Evolutionary conservation across 2,329 filamentous ascomycete species (phyloP).

Genomic region (Arthrocladium fulminans): DNA sequence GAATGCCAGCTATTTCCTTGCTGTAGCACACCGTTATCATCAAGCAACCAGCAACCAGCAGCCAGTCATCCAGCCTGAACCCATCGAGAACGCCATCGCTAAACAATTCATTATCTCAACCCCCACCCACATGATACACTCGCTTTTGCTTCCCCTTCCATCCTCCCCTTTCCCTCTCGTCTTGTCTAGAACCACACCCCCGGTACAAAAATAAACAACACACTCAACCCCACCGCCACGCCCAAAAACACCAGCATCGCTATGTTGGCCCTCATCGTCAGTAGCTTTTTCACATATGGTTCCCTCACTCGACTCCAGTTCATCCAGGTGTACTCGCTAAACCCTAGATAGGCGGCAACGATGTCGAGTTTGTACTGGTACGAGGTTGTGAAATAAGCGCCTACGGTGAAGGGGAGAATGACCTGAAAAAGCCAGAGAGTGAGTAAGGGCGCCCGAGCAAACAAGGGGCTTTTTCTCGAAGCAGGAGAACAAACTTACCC

Average conservation of each 20-base stretch:
- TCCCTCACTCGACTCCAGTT: slow-evolving; percentile 81
- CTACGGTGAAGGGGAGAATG: slow-evolving; percentile 85
- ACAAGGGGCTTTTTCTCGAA: neutral
- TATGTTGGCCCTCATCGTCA: slow-evolving; percentile 74
- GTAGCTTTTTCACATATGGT: slow-evolving; percentile 77
- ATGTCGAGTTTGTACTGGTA: slow-evolving; percentile 96
- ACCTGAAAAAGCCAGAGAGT: slow-evolving; percentile 37
- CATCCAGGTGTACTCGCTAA: slow-evolving; percentile 95
- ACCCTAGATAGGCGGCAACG: slow-evolving; percentile 75
- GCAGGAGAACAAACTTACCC: slow-evolving; percentile 48
- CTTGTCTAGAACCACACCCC: slow-evolving; percentile 48
- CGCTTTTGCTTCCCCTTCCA: neutral
- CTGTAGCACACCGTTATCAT: neutral
- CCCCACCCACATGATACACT: too few relatives aligned
- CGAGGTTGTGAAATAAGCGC: slow-evolving; percentile 77
- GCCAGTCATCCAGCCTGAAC: neutral
- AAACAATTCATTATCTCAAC: neutral
- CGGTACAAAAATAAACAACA: slow-evolving; percentile 90
- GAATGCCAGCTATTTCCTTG: neutral
- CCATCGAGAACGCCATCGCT: neutral
- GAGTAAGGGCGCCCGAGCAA: slow-evolving; percentile 2
- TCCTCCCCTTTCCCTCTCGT: neutral
- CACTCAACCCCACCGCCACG: slow-evolving; percentile 70
- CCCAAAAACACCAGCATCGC: slow-evolving; percentile 67
- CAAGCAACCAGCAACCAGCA: neutral